phyloP scores from a whole-genome alignment of 2,329 filamentous ascomycete genomes.

The Neopestalotiopsis clavispora region DNA sequence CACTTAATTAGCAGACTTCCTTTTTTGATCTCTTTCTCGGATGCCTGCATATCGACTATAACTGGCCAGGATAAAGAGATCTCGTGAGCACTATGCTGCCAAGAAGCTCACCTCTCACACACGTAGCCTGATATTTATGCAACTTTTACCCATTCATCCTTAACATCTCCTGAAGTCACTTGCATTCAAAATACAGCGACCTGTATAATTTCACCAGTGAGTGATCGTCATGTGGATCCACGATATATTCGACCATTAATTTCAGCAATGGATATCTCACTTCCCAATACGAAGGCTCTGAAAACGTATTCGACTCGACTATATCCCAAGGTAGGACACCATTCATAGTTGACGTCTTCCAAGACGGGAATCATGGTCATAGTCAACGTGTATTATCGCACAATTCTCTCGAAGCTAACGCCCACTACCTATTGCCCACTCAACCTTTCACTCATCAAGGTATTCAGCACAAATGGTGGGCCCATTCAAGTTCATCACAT shows the following conservation, averaged over 20 bases:
- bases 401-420: too few species aligned
- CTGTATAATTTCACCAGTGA: background rate
- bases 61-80: background rate
- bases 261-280: background rate
- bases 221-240: background rate
- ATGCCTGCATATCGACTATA: background rate
- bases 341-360: too few species aligned
- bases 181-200: too few species aligned
- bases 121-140: too few species aligned
- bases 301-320: background rate
- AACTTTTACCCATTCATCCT: too few species aligned
- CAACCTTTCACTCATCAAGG: background rate
- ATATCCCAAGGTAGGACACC: too few species aligned
- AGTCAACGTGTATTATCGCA: background rate
- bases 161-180: too few species aligned
- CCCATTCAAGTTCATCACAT: conserved; percentile 30
- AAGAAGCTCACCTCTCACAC: too few species aligned
- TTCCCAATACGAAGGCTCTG: background rate
- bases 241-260: background rate
- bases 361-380: too few species aligned
- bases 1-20: background rate
- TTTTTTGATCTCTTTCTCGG: background rate
- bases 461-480: conserved; percentile 31
- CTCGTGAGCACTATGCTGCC: too few species aligned
- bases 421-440: too few species aligned